Conservation (phyloP, 1,139 yeast genomes). For the Komagataea norvegica region DNA sequence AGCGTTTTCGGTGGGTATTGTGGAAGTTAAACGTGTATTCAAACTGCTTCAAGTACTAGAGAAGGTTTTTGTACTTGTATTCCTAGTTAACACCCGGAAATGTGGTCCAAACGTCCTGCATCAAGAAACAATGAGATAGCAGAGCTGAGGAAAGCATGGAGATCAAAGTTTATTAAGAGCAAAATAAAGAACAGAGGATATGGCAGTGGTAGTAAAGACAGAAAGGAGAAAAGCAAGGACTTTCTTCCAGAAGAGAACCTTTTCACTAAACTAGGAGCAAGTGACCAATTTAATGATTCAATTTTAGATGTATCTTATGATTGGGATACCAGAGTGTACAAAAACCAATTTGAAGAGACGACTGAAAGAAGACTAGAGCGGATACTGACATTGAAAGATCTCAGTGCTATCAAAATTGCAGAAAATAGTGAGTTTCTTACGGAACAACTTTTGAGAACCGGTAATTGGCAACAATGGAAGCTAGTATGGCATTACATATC, state of each 20-base stretch:
- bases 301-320: slow-evolving; percentile 17
- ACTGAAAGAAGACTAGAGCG: slow-evolving; percentile 2
- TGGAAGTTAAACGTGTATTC: too few relatives aligned
- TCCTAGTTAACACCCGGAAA: too few relatives aligned
- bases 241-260: slow-evolving; percentile 10
- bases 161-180: neutral
- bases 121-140: neutral
- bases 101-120: neutral
- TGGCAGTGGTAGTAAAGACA: slow-evolving; percentile 1
- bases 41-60: too few relatives aligned
- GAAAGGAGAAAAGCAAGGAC: slow-evolving; percentile 1
- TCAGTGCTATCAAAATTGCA: slow-evolving; percentile 26
- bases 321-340: slow-evolving; percentile 14
- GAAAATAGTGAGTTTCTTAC: slow-evolving; percentile 20
- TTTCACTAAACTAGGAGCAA: slow-evolving; percentile 19
- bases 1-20: too few relatives aligned
- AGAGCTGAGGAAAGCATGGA: slow-evolving; percentile 1
- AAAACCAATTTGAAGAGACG: slow-evolving; percentile 3
- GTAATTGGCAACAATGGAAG: slow-evolving; percentile 27
- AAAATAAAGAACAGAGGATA: neutral
- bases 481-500: slow-evolving; percentile 29
- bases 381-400: slow-evolving; percentile 19
- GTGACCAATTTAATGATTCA: slow-evolving; percentile 14
- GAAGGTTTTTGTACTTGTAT: too few relatives aligned
- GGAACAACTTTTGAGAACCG: slow-evolving; percentile 17